These are phyloP conservation scores for Serendipita sp. DNA, from an alignment of 768 basidiomycete genomes.

Conservation along the genomic window DNA sequence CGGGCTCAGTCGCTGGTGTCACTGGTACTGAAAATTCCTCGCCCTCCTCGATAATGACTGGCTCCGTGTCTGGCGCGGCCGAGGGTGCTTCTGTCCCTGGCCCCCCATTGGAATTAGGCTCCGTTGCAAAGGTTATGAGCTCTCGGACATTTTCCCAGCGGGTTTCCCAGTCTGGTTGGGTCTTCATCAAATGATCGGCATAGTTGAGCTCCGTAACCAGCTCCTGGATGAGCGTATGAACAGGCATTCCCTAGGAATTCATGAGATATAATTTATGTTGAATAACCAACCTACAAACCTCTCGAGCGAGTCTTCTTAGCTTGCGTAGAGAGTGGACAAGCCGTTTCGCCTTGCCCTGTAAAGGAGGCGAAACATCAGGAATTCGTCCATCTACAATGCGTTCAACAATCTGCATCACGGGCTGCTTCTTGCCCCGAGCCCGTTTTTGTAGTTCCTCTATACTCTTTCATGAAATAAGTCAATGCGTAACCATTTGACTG, in stretches of 20 bases:
- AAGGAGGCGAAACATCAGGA: slow-evolving; percentile 49
- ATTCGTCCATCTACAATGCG: slow-evolving; percentile 43
- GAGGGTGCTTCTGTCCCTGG: too few species aligned
- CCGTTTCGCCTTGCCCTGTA: slow-evolving; percentile 43
- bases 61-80: too few species aligned
- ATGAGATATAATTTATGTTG: neutral
- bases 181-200: slow-evolving; percentile 49
- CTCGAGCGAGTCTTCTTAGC: slow-evolving; percentile 24
- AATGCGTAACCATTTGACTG: neutral
- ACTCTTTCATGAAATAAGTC: slow-evolving; percentile 27
- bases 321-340: slow-evolving; percentile 44
- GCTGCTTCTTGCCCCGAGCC: slow-evolving; percentile 35
- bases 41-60: too few species aligned
- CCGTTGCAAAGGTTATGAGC: slow-evolving; percentile 61
- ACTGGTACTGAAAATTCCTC: too few species aligned
- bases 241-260: slow-evolving; percentile 35
- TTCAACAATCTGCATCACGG: slow-evolving; percentile 45
- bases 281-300: neutral
- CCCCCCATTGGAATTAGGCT: slow-evolving; percentile 21
- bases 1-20: too few species aligned
- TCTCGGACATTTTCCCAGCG: slow-evolving; percentile 82
- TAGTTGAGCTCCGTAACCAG: slow-evolving; percentile 47
- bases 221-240: slow-evolving; percentile 45
- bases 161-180: slow-evolving; percentile 56
- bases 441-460: slow-evolving; percentile 39